Conservation (phyloP, 306 rosid species). For the Acmispon strigosus region DNA sequence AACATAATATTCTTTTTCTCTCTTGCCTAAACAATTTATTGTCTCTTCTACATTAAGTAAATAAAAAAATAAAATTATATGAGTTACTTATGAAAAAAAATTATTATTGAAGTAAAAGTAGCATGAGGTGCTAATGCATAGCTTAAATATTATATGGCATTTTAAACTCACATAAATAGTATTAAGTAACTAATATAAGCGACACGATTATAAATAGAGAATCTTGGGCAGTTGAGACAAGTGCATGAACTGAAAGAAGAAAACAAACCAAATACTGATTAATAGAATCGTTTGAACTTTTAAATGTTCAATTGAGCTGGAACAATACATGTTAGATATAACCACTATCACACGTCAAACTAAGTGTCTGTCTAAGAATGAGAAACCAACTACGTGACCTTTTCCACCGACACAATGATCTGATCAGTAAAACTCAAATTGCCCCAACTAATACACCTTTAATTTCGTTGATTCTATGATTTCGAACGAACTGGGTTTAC, state of each 20-base stretch:
- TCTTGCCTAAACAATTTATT: too few relatives aligned
- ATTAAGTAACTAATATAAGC: too few relatives aligned
- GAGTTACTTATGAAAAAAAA: too few relatives aligned
- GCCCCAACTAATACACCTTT: not conserved
- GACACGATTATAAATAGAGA: too few relatives aligned
- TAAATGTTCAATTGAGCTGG: slow-evolving; percentile 15
- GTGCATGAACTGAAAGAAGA: slow-evolving; percentile 13
- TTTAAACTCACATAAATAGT: too few relatives aligned
- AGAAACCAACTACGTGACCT: not conserved
- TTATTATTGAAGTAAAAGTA: too few relatives aligned
- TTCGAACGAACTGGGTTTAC: too few relatives aligned
- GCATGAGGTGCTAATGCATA: too few relatives aligned
- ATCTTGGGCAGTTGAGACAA: slow-evolving; percentile 1
- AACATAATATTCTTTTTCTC: too few relatives aligned
- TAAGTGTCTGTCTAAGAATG: not conserved
- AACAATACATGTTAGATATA: not conserved
- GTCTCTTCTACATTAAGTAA: too few relatives aligned
- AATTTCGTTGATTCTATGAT: not conserved
- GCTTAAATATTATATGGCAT: too few relatives aligned
- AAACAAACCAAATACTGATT: not conserved
- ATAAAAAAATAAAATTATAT: too few relatives aligned
- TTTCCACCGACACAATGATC: slow-evolving; percentile 29
- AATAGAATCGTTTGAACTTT: slow-evolving; percentile 12
- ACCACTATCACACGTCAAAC: slow-evolving; percentile 24
- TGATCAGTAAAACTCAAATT: not conserved